Conservation (phyloP, 2,329 filamentous ascomycete species). For the Aspergillus melleus region DNA sequence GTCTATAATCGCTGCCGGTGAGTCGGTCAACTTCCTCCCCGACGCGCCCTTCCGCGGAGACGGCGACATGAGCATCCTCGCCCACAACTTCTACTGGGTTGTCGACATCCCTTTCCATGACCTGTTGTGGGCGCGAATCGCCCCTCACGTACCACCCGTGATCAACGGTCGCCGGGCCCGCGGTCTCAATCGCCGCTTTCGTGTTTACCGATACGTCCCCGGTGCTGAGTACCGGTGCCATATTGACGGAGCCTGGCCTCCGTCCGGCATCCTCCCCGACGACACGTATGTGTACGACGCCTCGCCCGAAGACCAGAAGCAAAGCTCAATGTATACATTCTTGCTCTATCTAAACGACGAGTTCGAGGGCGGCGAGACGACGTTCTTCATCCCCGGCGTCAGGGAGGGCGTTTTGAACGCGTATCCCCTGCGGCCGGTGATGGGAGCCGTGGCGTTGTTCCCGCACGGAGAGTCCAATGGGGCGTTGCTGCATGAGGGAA, state of each 20-base stretch:
- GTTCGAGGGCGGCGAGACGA: slow-evolving; percentile 70
- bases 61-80: slow-evolving; percentile 64
- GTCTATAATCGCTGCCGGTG: slow-evolving; percentile 66
- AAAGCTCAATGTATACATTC: slow-evolving; percentile 70
- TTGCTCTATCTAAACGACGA: slow-evolving; percentile 70
- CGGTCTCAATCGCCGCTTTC: slow-evolving; percentile 68
- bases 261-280: slow-evolving; percentile 61
- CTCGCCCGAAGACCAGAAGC: slow-evolving; percentile 59
- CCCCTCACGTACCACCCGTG: slow-evolving; percentile 56
- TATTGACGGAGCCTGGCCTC: slow-evolving; percentile 73
- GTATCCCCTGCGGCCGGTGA: slow-evolving; percentile 67
- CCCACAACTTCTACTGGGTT: slow-evolving; percentile 75
- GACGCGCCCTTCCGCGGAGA: slow-evolving; percentile 68
- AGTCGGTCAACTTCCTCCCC: slow-evolving; percentile 65
- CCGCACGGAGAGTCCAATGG: slow-evolving; percentile 68
- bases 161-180: slow-evolving; percentile 59
- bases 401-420: slow-evolving; percentile 68
- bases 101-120: slow-evolving; percentile 64
- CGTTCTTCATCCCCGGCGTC: slow-evolving; percentile 66
- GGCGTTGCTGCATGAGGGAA: slow-evolving; percentile 68
- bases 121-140: slow-evolving; percentile 62
- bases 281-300: slow-evolving; percentile 66
- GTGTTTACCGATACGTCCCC: slow-evolving; percentile 71
- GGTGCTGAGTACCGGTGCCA: slow-evolving; percentile 71
- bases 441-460: slow-evolving; percentile 68